Conservation (phyloP, 2,329 filamentous ascomycete genomes). For the Cercospora sp. region DNA sequence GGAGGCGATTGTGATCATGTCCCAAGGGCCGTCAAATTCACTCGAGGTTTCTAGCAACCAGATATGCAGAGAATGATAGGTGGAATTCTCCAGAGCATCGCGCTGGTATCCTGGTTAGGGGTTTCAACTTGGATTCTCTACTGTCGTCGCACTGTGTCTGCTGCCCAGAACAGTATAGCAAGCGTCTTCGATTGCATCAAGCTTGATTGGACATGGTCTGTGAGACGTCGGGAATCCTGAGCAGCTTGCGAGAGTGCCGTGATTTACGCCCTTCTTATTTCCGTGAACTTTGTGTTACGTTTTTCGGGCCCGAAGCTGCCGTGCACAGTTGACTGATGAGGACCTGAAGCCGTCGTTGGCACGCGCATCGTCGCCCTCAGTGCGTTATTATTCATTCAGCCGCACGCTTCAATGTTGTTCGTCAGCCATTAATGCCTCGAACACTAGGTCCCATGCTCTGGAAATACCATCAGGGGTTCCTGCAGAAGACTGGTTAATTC, state of each 20-base stretch:
- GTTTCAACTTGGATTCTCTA: neutral
- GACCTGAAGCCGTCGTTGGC: neutral
- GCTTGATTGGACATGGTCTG: neutral
- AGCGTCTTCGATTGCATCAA: neutral
- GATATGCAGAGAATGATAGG: neutral
- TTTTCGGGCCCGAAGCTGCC: neutral
- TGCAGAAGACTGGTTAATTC: neutral
- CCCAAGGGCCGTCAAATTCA: neutral
- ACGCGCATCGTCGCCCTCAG: neutral
- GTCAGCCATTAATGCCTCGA: neutral
- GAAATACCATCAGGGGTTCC: neutral
- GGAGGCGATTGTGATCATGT: neutral
- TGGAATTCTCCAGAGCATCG: neutral
- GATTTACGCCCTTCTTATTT: neutral
- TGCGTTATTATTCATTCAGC: neutral
- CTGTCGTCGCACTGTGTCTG: neutral
- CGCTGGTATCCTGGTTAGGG: neutral
- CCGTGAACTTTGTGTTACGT: neutral
- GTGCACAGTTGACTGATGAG: neutral
- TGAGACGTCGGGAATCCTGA: neutral
- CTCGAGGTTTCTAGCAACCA: neutral
- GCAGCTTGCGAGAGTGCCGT: neutral
- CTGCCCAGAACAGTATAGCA: neutral
- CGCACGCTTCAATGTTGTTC: neutral
- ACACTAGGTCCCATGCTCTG: neutral